A percentile compares a stretch with the other conserved stretches of the same genome.
phyloP scores from a whole-genome alignment of 2,329 filamentous ascomycete species.

The Colletotrichum somersetense region DNA sequence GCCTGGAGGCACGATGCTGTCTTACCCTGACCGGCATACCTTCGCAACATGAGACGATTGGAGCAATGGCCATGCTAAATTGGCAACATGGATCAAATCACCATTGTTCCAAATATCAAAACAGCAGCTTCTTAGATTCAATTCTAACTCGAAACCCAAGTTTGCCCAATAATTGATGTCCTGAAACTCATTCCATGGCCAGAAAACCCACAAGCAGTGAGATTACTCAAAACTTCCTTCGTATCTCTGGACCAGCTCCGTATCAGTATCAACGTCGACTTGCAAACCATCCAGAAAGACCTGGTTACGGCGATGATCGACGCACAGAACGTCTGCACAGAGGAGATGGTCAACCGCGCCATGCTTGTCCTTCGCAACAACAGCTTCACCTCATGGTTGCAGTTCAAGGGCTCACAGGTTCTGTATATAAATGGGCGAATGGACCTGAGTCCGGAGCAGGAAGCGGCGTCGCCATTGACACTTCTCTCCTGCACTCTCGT shows the following conservation, averaged over 20 bases:
- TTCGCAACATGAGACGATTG: background rate
- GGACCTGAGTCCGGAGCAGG: conserved; percentile 19
- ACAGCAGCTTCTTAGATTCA: background rate
- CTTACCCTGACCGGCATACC: background rate
- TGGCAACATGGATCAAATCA: too few relatives aligned
- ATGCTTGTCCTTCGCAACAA: background rate
- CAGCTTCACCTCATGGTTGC: conserved; percentile 19
- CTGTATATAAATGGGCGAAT: conserved; percentile 16
- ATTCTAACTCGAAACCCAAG: background rate
- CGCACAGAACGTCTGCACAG: too few relatives aligned
- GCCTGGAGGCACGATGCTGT: background rate
- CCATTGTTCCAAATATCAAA: too few relatives aligned
- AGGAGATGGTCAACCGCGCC: conserved; percentile 1
- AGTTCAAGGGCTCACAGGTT: background rate
- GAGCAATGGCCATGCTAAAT: too few relatives aligned
- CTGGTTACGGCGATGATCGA: background rate
- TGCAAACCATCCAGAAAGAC: background rate
- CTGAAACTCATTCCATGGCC: background rate
- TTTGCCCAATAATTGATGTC: too few relatives aligned
- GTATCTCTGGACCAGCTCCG: conserved; percentile 7
- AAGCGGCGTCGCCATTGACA: conserved; percentile 11
- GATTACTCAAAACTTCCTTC: background rate
- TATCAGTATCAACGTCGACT: background rate
- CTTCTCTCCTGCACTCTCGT: conserved; percentile 16
- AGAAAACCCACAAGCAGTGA: conserved; percentile 17